These are phyloP conservation scores for Melanogaster broomeanus DNA, from an alignment of 768 basidiomycete genomes.

Conservation along the genomic window DNA sequence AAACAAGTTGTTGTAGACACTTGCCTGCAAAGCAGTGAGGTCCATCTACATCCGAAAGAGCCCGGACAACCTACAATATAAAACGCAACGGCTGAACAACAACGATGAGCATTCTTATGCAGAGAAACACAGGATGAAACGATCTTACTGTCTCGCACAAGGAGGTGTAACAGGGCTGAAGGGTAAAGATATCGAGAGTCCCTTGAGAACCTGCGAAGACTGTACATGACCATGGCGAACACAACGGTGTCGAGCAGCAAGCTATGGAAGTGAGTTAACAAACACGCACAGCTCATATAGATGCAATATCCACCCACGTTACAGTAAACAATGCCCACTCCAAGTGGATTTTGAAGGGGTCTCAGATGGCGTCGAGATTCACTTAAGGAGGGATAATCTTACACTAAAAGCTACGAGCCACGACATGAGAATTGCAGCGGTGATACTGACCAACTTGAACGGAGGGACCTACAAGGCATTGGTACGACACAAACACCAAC, in stretches of 20 bases:
- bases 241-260: constrained; percentile 5
- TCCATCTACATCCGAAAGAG: neutral
- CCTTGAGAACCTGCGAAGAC: constrained; percentile 8
- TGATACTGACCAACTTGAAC: neutral
- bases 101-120: neutral
- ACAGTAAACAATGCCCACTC: no score
- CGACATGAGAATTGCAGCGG: no score
- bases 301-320: no score
- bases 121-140: neutral
- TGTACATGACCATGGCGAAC: constrained; percentile 3
- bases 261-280: neutral
- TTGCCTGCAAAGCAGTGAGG: neutral
- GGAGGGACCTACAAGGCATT: constrained; percentile 1
- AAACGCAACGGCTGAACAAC: constrained; percentile 5
- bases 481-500: constrained; percentile 1
- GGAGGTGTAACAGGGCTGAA: constrained; percentile 2
- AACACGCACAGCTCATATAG: neutral
- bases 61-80: neutral
- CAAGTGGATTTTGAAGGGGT: neutral
- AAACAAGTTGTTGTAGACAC: constrained; percentile 3
- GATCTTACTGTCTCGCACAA: constrained; percentile 14
- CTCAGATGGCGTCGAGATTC: neutral
- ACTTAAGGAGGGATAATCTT: no score
- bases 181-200: constrained; percentile 5
- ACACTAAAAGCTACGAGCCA: neutral